Evolutionary conservation across 164 flowering plant species (phyloP).

Genomic region (Umbilicus rupestris): DNA sequence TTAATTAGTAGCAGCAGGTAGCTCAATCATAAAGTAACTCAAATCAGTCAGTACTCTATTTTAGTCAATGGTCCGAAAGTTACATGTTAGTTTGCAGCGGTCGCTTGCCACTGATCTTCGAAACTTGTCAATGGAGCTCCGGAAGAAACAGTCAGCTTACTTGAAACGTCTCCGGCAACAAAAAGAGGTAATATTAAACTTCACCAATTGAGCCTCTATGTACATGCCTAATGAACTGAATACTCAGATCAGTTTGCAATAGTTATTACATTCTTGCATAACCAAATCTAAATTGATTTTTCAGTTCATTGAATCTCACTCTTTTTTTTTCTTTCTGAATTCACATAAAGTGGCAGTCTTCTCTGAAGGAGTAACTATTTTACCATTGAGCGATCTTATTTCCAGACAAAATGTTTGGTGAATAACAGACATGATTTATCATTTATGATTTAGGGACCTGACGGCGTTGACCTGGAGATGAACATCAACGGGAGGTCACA

Average conservation of each 20-base stretch:
- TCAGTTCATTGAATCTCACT: not conserved
- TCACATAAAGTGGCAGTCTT: no score
- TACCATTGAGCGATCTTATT: not conserved
- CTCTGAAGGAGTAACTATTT: no score
- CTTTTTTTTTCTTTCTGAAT: not conserved
- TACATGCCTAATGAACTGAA: not conserved
- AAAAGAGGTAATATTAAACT: slow-evolving; percentile 50
- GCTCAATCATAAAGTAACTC: not conserved
- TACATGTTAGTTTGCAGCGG: slow-evolving; percentile 41
- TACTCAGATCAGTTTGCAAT: not conserved
- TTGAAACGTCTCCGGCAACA: slow-evolving; percentile 85
- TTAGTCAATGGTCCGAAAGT: not conserved
- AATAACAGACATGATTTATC: not conserved
- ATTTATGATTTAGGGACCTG: slow-evolving; percentile 41
- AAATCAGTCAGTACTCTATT: not conserved
- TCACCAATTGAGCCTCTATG: slow-evolving; percentile 4
- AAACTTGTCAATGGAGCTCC: slow-evolving; percentile 81
- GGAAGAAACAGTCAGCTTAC: slow-evolving; percentile 85
- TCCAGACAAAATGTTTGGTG: not conserved
- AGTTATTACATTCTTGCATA: not conserved
- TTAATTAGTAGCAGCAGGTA: not conserved
- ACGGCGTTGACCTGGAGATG: slow-evolving; percentile 69
- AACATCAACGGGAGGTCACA: slow-evolving; percentile 34
- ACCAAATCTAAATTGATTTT: not conserved
- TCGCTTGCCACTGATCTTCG: slow-evolving; percentile 97